These are phyloP conservation scores for Cladosporium velox DNA, from an alignment of 2,329 filamentous ascomycete species.

Conservation along the genomic window DNA sequence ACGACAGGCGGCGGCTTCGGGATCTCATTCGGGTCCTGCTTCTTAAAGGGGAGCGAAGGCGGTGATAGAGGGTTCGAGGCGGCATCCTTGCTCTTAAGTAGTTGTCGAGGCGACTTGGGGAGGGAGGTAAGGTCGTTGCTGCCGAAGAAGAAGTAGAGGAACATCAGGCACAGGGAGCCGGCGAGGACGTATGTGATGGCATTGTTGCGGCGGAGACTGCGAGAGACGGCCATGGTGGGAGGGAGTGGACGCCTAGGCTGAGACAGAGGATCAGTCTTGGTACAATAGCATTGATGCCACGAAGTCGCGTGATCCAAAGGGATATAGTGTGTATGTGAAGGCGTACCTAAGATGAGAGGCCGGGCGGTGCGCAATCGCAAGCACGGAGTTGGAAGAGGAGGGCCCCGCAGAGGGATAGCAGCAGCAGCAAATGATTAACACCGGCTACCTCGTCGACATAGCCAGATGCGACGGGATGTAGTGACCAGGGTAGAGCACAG, in stretches of 20 bases:
- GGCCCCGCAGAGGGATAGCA: background rate
- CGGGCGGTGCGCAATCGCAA: constrained; percentile 1
- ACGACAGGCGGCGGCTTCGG: constrained; percentile 77
- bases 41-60: constrained; percentile 72
- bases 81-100: constrained; percentile 53
- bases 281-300: background rate
- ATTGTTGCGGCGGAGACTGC: constrained; percentile 75
- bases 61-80: constrained; percentile 72
- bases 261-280: background rate
- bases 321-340: background rate
- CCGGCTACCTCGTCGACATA: constrained; percentile 19
- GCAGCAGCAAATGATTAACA: background rate
- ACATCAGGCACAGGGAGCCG: constrained; percentile 66
- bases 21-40: constrained; percentile 58
- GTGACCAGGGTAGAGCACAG: background rate
- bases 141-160: constrained; percentile 52
- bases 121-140: constrained; percentile 64
- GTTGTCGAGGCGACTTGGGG: constrained; percentile 50
- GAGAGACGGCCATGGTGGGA: constrained; percentile 58
- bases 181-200: constrained; percentile 75
- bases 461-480: constrained; percentile 16
- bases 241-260: background rate
- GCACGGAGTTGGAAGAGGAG: background rate
- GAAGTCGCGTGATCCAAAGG: background rate
- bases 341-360: constrained; percentile 13